These are phyloP conservation scores for Apiospora koreana DNA, from an alignment of 2,329 filamentous ascomycete genomes.

Conservation along the genomic window DNA sequence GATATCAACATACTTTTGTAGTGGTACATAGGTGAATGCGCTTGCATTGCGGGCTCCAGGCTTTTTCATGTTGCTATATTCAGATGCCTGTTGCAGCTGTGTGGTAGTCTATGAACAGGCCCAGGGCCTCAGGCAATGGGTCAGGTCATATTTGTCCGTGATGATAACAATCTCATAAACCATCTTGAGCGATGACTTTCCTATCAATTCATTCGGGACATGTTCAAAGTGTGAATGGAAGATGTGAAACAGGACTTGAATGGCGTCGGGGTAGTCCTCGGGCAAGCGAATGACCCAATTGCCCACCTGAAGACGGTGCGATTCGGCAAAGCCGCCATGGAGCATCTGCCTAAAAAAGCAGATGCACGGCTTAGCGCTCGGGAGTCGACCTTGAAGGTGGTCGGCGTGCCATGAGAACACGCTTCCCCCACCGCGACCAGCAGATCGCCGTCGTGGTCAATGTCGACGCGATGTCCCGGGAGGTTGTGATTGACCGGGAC, in stretches of 20 bases:
- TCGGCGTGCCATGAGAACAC: slow-evolving; percentile 14
- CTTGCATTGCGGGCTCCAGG: slow-evolving; percentile 9
- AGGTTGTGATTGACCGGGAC: background rate
- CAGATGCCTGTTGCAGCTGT: background rate
- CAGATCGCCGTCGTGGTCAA: slow-evolving; percentile 14
- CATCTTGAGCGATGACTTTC: background rate
- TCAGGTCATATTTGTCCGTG: slow-evolving; percentile 29
- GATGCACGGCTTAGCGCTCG: slow-evolving; percentile 25
- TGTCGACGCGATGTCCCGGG: background rate
- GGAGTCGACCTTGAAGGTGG: slow-evolving; percentile 25
- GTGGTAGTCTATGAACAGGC: slow-evolving; percentile 14
- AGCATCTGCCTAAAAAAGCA: slow-evolving; percentile 25
- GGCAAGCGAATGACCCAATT: slow-evolving; percentile 30
- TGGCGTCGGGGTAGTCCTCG: slow-evolving; percentile 31
- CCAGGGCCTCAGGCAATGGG: slow-evolving; percentile 24
- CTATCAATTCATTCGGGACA: slow-evolving; percentile 17
- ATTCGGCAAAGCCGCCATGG: slow-evolving; percentile 25
- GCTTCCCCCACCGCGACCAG: slow-evolving; percentile 14
- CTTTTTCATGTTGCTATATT: background rate
- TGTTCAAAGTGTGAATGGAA: slow-evolving; percentile 30
- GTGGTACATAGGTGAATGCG: background rate
- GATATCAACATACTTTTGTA: slow-evolving; percentile 15
- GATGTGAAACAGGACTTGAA: slow-evolving; percentile 33
- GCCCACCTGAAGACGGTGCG: background rate
- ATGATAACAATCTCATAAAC: slow-evolving; percentile 26